These are phyloP conservation scores for Berberis thunbergii DNA, from an alignment of 164 flowering plant genomes.

Conservation along the genomic window DNA sequence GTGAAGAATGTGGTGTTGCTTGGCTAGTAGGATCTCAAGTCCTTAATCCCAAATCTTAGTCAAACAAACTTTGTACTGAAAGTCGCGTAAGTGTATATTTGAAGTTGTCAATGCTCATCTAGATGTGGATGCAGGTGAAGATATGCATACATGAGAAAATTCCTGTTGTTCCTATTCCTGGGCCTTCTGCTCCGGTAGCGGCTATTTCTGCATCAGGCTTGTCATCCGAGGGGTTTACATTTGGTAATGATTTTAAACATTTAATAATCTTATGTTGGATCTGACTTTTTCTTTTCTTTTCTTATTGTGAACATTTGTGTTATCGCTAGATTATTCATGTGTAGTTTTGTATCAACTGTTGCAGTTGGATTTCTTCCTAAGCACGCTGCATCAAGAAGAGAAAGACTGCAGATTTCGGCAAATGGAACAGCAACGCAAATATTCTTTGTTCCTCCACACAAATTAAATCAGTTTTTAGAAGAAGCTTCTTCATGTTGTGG, in stretches of 20 bases:
- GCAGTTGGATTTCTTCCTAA: slow-evolving; percentile 95
- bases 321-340: not conserved
- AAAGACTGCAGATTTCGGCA: slow-evolving; percentile 62
- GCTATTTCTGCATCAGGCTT: slow-evolving; percentile 95
- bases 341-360: slow-evolving; percentile 8
- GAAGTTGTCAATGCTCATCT: not conserved
- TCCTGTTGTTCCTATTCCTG: slow-evolving; percentile 82
- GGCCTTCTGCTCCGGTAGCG: slow-evolving; percentile 76
- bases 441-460: slow-evolving; percentile 96
- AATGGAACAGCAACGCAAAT: slow-evolving; percentile 68
- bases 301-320: too few relatives aligned
- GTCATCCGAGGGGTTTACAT: slow-evolving; percentile 68
- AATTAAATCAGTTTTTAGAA: slow-evolving; percentile 70
- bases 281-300: too few relatives aligned
- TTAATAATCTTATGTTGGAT: not conserved
- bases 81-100: not conserved
- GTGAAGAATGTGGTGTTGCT: too few relatives aligned
- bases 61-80: too few relatives aligned
- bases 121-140: slow-evolving; percentile 42
- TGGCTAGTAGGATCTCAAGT: too few relatives aligned
- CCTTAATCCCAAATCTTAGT: too few relatives aligned
- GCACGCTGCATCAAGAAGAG: slow-evolving; percentile 58
- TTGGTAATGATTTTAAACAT: slow-evolving; percentile 45
- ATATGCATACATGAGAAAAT: slow-evolving; percentile 66
- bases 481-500: slow-evolving; percentile 55